Percentiles rank a stretch among this genome's conserved stretches.
Conservation (phyloP, 306 rosid species). For the Trifolium pratense region DNA sequence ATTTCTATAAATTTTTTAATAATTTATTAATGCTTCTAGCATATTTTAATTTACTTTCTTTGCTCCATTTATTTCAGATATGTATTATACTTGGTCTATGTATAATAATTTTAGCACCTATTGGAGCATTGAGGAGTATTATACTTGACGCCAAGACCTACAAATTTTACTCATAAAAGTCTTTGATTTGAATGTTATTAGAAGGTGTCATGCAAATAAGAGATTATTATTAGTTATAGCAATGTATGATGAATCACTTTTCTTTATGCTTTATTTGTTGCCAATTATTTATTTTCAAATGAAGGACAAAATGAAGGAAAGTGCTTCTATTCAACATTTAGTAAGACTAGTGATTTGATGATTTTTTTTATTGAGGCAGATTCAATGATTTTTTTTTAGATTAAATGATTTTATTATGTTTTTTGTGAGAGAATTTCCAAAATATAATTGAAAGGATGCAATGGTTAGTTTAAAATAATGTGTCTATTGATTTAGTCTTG, state of each 20-base stretch:
- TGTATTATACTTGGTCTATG: conserved; percentile 67
- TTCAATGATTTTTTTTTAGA: too few species aligned
- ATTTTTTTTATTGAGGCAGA: too few species aligned
- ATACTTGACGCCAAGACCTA: conserved; percentile 60
- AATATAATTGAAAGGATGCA: too few species aligned
- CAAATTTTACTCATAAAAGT: conserved; percentile 58
- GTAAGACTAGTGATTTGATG: too few species aligned
- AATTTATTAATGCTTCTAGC: background rate
- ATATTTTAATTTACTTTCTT: background rate
- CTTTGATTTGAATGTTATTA: background rate
- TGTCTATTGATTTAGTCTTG: too few species aligned
- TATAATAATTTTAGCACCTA: conserved; percentile 61
- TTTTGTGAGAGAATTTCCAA: too few species aligned
- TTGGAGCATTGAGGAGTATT: conserved; percentile 76
- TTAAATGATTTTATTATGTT: too few species aligned
- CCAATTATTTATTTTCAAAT: too few species aligned
- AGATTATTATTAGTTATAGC: background rate
- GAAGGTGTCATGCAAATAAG: conserved; percentile 65
- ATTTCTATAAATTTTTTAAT: background rate
- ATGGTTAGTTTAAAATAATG: too few species aligned
- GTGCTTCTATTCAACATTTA: background rate
- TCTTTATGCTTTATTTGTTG: background rate
- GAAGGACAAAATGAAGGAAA: background rate
- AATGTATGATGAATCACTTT: too few species aligned
- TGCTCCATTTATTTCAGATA: conserved; percentile 52